Conservation (phyloP, 371 early-diverging fungal species). For the Lichtheimia ornata region DNA sequence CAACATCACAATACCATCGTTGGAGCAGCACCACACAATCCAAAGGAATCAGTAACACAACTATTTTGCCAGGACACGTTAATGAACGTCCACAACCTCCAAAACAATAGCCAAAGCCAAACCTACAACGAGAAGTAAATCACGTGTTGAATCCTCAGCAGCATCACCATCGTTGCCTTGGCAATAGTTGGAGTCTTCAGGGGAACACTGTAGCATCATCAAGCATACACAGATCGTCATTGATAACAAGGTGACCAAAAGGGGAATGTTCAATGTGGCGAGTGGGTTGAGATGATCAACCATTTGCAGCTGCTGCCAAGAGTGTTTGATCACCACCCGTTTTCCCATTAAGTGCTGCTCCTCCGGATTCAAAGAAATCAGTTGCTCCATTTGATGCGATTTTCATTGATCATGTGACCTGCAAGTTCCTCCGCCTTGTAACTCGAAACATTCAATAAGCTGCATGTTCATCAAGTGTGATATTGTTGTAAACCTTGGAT, state of each 20-base stretch:
- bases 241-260: neutral
- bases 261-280: slow-evolving; percentile 23
- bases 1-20: too few relatives aligned
- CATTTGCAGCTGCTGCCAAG: slow-evolving; percentile 30
- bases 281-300: slow-evolving; percentile 19
- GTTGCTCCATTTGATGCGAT: slow-evolving; percentile 80
- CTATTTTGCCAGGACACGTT: slow-evolving; percentile 51
- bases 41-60: neutral
- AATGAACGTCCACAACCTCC: slow-evolving; percentile 52
- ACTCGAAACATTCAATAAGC: slow-evolving; percentile 70
- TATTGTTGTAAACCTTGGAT: slow-evolving; percentile 87
- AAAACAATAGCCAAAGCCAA: slow-evolving; percentile 46
- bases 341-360: too few relatives aligned
- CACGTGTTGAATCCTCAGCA: slow-evolving; percentile 37
- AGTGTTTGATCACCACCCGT: slow-evolving; percentile 24
- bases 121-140: slow-evolving; percentile 40
- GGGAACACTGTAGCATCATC: neutral
- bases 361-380: slow-evolving; percentile 82
- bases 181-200: slow-evolving; percentile 42
- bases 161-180: slow-evolving; percentile 46
- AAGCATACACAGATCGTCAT: neutral
- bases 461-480: slow-evolving; percentile 83
- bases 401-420: slow-evolving; percentile 88
- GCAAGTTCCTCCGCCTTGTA: slow-evolving; percentile 88
- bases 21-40: too few relatives aligned